Evolutionary conservation across 805 yeast genomes (phyloP).

Genomic region (Yarrowia divulgata): DNA sequence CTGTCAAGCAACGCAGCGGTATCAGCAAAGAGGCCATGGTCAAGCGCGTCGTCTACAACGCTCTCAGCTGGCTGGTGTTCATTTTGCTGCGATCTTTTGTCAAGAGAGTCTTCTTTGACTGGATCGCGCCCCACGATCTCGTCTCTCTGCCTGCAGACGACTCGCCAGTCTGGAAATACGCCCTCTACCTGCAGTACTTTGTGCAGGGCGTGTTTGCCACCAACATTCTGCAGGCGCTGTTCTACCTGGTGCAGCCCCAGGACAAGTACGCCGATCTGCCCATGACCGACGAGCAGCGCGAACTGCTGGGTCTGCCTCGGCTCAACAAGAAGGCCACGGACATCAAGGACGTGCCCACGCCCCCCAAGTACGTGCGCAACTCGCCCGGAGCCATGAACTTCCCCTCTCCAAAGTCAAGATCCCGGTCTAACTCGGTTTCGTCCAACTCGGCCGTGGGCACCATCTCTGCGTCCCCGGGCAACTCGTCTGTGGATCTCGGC

Average conservation of each 20-base stretch:
- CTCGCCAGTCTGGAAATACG: background rate
- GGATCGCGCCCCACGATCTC: conserved; percentile 3
- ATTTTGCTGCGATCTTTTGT: conserved; percentile 76
- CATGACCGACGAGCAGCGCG: conserved; percentile 45
- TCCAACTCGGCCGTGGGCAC: conserved; percentile 4
- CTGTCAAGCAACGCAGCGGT: conserved; percentile 15
- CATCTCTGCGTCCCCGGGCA: conserved; percentile 41
- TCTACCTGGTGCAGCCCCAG: conserved; percentile 39
- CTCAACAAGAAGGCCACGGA: conserved; percentile 41
- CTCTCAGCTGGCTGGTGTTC: conserved; percentile 77
- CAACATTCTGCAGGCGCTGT: conserved; percentile 42
- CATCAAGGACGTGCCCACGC: conserved; percentile 41
- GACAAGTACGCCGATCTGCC: conserved; percentile 47
- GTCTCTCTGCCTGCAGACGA: conserved; percentile 5
- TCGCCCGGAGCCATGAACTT: conserved; percentile 33
- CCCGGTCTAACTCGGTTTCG: conserved; percentile 16
- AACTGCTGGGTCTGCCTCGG: conserved; percentile 47
- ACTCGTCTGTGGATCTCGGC: conserved; percentile 32
- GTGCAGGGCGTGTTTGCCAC: conserved; percentile 43
- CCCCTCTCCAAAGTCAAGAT: background rate
- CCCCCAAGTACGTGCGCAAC: conserved; percentile 43
- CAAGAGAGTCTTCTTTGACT: conserved; percentile 45
- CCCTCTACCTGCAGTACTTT: conserved; percentile 3
- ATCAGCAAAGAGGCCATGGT: conserved; percentile 19
- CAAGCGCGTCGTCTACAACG: conserved; percentile 23